Evolutionary conservation across 805 yeast species (phyloP).

Genomic region (Pichia paraexigua): DNA sequence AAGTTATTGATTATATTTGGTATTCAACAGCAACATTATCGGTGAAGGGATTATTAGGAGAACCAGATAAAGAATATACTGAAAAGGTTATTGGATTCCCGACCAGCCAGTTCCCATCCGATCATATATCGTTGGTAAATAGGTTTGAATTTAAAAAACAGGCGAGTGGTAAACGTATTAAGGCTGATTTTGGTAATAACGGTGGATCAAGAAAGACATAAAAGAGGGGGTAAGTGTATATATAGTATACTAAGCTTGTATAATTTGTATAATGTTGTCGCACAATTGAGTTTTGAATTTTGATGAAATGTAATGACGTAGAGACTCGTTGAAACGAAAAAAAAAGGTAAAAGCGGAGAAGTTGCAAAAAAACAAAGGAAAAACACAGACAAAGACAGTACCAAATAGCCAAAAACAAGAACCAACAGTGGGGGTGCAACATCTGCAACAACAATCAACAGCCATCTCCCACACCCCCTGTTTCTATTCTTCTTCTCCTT

Average conservation of each 20-base stretch:
- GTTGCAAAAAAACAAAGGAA: neutral
- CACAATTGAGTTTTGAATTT: neutral
- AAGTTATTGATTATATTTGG: constrained; percentile 94
- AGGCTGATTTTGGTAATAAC: constrained; percentile 23
- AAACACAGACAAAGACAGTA: too few relatives aligned
- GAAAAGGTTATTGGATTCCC: constrained; percentile 85
- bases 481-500: neutral
- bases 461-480: neutral
- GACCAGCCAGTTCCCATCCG: constrained; percentile 87
- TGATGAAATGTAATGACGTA: too few relatives aligned
- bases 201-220: constrained; percentile 24
- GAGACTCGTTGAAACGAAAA: too few relatives aligned
- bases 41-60: constrained; percentile 81
- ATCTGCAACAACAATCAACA: too few relatives aligned
- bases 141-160: constrained; percentile 63
- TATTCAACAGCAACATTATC: constrained; percentile 73
- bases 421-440: too few relatives aligned
- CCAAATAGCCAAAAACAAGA: too few relatives aligned
- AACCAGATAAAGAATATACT: constrained; percentile 71
- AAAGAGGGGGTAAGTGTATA: neutral
- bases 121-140: constrained; percentile 82
- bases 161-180: constrained; percentile 15
- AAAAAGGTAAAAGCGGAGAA: neutral
- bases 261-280: neutral
- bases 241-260: neutral